Evolutionary conservation across 306 rosid species (phyloP), one percentile per base, ranked within the genome.

Genomic region (Gleditsia sinensis): DNA sequence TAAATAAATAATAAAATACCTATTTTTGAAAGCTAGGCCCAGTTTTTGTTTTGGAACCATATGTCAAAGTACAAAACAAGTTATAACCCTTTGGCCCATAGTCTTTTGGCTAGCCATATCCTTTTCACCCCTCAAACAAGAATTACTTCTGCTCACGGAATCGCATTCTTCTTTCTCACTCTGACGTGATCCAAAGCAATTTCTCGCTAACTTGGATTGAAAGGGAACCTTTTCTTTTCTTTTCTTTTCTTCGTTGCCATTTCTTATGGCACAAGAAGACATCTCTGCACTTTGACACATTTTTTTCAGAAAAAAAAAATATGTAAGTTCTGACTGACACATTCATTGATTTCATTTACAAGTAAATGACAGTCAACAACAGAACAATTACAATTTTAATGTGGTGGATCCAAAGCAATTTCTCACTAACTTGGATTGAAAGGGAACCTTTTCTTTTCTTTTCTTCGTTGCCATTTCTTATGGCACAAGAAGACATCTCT

Each of bases 1-100:
- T n/a, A n/a, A n/a, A n/a, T n/a, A n/a, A n/a, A n/a, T n/a, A n/a
- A n/a, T n/a, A n/a, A n/a, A n/a, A n/a, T n/a, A n/a, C n/a, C n/a
- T n/a, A n/a, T n/a, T n/a, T n/a, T n/a, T n/a, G n/a, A n/a, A n/a
- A n/a, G n/a, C n/a, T n/a, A n/a, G n/a, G n/a, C n/a, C n/a, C n/a
- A n/a, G n/a, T n/a, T n/a, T n/a, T n/a, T n/a, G n/a, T n/a, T n/a
- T n/a, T n/a, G n/a, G n/a, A n/a, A n/a, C n/a, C n/a, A n/a, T n/a
- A n/a, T 7, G 55, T n/a, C 28, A 23, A 55, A 45, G 33, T 27
- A 56, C 10, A 50, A 2, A 62, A 50, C 23, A 14, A 40, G 9
- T 19, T 74, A n/a, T n/a, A n/a, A n/a, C n/a, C n/a, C 49, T 61
- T 74, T 37, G 54, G 54, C 63, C 71, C 66, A 65, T 53, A 20